Conservation (phyloP, 164 flowering plant species). For the Brasenia schreberi region DNA sequence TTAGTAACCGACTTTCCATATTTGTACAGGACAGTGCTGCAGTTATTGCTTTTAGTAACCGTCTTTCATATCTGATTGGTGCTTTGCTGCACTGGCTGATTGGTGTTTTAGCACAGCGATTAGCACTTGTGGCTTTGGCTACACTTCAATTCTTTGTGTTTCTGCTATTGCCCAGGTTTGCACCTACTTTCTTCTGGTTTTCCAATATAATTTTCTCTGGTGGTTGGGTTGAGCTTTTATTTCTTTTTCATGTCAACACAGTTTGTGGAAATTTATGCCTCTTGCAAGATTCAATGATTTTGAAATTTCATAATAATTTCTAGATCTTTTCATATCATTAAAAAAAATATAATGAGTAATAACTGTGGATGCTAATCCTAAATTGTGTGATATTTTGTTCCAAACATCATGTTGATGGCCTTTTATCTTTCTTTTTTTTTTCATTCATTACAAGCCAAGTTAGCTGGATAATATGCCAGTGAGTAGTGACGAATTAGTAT, state of each 20-base stretch:
- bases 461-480: constrained; percentile 92
- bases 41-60: constrained; percentile 61
- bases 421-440: not conserved
- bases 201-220: too few relatives aligned
- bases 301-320: too few relatives aligned
- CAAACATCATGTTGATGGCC: too few relatives aligned
- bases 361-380: too few relatives aligned
- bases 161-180: constrained; percentile 80
- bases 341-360: too few relatives aligned
- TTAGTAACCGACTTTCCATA: constrained; percentile 66
- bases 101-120: constrained; percentile 20
- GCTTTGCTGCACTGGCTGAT: constrained; percentile 54
- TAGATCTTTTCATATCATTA: too few relatives aligned
- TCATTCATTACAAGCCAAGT: constrained; percentile 24
- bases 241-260: too few relatives aligned
- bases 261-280: constrained; percentile 4
- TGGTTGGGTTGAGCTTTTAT: too few relatives aligned
- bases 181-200: constrained; percentile 18
- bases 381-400: too few relatives aligned
- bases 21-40: constrained; percentile 92
- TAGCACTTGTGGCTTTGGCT: constrained; percentile 88
- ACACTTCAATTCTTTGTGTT: constrained; percentile 63
- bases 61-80: too few relatives aligned
- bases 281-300: too few relatives aligned
- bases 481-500: too few relatives aligned